These are phyloP conservation scores for Fusarium sp. DNA, from an alignment of 2,329 filamentous ascomycete species.

Conservation along the genomic window DNA sequence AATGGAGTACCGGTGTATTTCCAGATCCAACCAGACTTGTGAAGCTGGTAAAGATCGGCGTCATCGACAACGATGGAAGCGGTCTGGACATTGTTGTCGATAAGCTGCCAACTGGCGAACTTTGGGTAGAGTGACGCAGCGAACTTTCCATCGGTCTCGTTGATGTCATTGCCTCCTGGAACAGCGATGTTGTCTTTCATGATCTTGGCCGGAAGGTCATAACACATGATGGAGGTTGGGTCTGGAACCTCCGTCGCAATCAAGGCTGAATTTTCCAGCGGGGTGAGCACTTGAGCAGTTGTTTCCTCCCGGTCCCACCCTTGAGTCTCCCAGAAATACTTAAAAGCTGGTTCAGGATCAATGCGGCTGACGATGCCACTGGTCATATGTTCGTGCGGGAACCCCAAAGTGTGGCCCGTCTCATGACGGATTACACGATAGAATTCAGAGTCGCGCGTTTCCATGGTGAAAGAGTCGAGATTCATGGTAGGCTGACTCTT, in stretches of 20 bases:
- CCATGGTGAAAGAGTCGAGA: neutral
- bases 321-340: neutral
- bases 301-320: neutral
- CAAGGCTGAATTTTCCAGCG: neutral
- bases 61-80: neutral
- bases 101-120: neutral
- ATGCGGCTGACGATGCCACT: neutral
- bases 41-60: neutral
- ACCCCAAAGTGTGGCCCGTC: neutral
- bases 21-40: neutral
- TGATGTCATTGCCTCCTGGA: neutral
- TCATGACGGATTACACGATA: neutral
- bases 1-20: neutral
- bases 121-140: neutral
- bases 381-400: neutral
- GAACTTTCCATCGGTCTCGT: neutral
- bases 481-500: neutral
- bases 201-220: neutral
- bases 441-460: neutral
- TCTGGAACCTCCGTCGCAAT: neutral
- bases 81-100: neutral
- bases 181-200: neutral
- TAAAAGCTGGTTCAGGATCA: neutral
- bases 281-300: neutral
- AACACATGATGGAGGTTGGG: neutral